Base-by-base conservation (phyloP, 805 yeast genomes). In the Yarrowia keelungensis region DNA sequence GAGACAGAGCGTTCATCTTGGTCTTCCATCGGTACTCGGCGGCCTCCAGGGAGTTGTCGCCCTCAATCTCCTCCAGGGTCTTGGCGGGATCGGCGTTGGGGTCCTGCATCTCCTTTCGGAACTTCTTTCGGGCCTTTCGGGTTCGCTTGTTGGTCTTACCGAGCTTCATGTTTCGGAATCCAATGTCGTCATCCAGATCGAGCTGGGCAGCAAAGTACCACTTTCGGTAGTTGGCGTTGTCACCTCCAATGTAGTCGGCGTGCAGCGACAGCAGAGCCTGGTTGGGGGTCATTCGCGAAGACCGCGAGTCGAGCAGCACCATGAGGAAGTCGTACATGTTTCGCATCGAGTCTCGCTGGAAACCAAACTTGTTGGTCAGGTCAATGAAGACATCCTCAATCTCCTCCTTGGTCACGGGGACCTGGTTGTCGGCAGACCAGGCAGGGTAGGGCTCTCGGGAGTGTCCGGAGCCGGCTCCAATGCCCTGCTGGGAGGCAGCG, bases 381-480 rank as follows among this genome's bases (percentile, higher is more conserved):
- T 84, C 84, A 32, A 79, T 77, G 75, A 93, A 90, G 9, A 90
- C 85, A 5, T 77, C 81, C 69, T 79, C 79, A n/a, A 93, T 89
- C 71, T 86, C 89, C 46, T 81, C 84, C 71, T 86, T 84, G 62
- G 90, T 83, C 56, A 95, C 84, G 9, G 97, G 97, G 26, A 89
- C 90, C 76, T 88, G 84, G 69, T 82, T 93, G 79, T 95, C 98
- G 58, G 97, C 97, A 35, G 97, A 91, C 99, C 99, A 95, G 65
- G 99, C 98, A 53, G 99, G 99, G 79, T 94, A 95, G 42, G 99
- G 99, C 79, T 95, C 95, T 54, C 92, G 87, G 74, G 97, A 75
- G 46, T 78, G 73, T 75, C 90, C 71, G 54, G 58, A 56, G 46
- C 69, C 71, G 81, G 89, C 74, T 78, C 91, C 89, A 83, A 87